Percentiles rank a stretch among this genome's conserved stretches.
These are phyloP conservation scores for Aurantiochytrium sp. DNA, from an alignment of 108 stramenopile species.

Conservation along the genomic window DNA sequence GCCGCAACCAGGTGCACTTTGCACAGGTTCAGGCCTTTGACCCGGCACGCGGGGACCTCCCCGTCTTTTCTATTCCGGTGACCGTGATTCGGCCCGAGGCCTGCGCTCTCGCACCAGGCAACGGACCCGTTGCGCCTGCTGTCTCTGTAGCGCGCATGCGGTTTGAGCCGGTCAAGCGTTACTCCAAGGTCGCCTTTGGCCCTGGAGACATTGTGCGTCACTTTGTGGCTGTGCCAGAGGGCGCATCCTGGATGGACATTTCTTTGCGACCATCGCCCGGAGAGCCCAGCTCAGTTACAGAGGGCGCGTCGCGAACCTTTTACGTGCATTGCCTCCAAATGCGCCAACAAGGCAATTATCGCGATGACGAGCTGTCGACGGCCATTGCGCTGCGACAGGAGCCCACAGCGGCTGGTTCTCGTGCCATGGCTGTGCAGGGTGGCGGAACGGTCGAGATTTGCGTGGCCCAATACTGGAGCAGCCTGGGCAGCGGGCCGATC, in stretches of 20 bases:
- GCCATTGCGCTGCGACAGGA: slow-evolving; percentile 34
- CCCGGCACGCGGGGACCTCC: not conserved
- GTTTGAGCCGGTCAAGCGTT: not conserved
- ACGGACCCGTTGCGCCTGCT: not conserved
- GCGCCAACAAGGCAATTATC: slow-evolving; percentile 30
- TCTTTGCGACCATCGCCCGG: not conserved
- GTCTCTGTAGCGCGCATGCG: not conserved
- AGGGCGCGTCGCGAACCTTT: slow-evolving; percentile 22
- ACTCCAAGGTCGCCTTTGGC: not conserved
- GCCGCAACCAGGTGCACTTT: not conserved
- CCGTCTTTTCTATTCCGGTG: not conserved
- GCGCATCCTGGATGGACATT: slow-evolving; percentile 43
- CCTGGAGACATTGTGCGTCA: slow-evolving; percentile 17
- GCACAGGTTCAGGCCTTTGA: not conserved
- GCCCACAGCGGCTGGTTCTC: not conserved
- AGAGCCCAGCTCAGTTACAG: not conserved
- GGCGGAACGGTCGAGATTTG: slow-evolving; percentile 36
- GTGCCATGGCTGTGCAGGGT: slow-evolving; percentile 27
- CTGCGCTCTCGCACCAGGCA: not conserved
- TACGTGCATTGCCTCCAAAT: slow-evolving; percentile 47
- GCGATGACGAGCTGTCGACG: slow-evolving; percentile 32
- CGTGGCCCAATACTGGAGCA: slow-evolving; percentile 45
- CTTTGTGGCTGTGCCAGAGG: slow-evolving; percentile 40
- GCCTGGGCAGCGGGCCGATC: slow-evolving; percentile 25
- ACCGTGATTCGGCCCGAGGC: not conserved